Conservation (phyloP, 1,139 yeast species). For the Lodderomyces metapsilosis region DNA sequence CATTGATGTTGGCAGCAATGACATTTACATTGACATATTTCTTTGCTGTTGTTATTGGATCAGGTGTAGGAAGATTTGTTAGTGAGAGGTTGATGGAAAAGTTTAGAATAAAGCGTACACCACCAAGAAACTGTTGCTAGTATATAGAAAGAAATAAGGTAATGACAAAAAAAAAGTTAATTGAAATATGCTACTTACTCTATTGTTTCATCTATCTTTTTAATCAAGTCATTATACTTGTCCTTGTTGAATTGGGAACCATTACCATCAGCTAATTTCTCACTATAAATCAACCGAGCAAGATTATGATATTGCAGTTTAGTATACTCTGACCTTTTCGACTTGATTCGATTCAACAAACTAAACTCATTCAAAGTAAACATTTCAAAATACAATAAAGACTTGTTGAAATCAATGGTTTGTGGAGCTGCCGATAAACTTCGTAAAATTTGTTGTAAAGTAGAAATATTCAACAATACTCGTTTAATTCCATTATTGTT, state of each 20-base stretch:
- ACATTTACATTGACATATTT: constrained; percentile 62
- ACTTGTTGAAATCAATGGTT: constrained; percentile 55
- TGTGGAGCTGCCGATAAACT: constrained; percentile 58
- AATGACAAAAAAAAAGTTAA: not conserved
- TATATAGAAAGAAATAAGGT: constrained; percentile 1
- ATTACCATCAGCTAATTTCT: constrained; percentile 41
- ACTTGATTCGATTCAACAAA: constrained; percentile 24
- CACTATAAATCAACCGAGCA: constrained; percentile 44
- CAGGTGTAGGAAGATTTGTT: constrained; percentile 65
- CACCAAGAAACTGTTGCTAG: constrained; percentile 14
- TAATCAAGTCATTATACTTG: constrained; percentile 38
- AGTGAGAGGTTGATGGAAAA: constrained; percentile 50
- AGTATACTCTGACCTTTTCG: constrained; percentile 19
- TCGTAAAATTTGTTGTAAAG: constrained; percentile 74
- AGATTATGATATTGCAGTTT: constrained; percentile 32
- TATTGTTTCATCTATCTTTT: constrained; percentile 22
- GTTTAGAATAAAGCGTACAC: constrained; percentile 12
- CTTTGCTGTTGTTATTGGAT: constrained; percentile 69
- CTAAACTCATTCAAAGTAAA: constrained; percentile 44
- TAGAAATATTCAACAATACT: constrained; percentile 64
- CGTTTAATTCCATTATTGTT: constrained; percentile 68
- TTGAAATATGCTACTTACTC: too few relatives aligned
- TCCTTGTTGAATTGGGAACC: constrained; percentile 41
- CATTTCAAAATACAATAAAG: constrained; percentile 59
- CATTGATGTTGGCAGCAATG: constrained; percentile 79